Evolutionary conservation across 139 green algal species (phyloP).

Genomic region (Chlamydomonas sp.): DNA sequence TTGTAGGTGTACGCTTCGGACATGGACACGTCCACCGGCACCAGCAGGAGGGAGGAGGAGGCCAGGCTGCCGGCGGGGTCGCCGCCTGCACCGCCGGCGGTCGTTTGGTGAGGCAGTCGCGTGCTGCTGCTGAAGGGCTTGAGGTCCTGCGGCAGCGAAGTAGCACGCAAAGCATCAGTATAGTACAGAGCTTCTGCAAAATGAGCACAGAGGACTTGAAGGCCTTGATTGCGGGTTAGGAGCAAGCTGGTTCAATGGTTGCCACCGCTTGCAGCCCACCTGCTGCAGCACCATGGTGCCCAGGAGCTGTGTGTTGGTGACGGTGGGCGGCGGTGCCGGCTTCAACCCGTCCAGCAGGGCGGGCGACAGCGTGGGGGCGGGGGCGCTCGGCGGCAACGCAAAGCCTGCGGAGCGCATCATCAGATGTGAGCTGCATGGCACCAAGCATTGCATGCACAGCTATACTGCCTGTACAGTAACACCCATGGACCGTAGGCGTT

Average conservation of each 20-base stretch:
- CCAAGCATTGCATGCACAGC: not conserved
- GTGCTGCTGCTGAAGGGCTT: conserved; percentile 46
- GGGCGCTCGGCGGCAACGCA: not conserved
- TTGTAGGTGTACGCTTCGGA: conserved; percentile 34
- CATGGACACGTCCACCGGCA: conserved; percentile 34
- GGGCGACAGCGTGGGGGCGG: conserved; percentile 6
- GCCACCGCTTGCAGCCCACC: not conserved
- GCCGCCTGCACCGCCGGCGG: not conserved
- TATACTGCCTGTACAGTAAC: not conserved
- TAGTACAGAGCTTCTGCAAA: not conserved
- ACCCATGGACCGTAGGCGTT: not conserved
- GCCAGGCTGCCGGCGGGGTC: not conserved
- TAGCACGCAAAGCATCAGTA: too few species aligned
- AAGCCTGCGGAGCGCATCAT: not conserved
- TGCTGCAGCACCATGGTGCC: conserved; percentile 17
- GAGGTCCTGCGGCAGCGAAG: conserved; percentile 13
- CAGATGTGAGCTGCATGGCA: not conserved
- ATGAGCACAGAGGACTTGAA: not conserved
- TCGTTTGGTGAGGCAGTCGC: conserved; percentile 21
- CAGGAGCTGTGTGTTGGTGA: conserved; percentile 3
- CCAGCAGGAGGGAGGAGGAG: conserved; percentile 1
- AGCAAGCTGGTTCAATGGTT: not conserved
- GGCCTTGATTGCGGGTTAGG: not conserved
- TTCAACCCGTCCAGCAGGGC: conserved; percentile 27
- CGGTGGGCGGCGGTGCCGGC: not conserved